These are phyloP conservation scores for Selenicereus undatus DNA, from an alignment of 148 eudicot genomes.

Conservation along the genomic window DNA sequence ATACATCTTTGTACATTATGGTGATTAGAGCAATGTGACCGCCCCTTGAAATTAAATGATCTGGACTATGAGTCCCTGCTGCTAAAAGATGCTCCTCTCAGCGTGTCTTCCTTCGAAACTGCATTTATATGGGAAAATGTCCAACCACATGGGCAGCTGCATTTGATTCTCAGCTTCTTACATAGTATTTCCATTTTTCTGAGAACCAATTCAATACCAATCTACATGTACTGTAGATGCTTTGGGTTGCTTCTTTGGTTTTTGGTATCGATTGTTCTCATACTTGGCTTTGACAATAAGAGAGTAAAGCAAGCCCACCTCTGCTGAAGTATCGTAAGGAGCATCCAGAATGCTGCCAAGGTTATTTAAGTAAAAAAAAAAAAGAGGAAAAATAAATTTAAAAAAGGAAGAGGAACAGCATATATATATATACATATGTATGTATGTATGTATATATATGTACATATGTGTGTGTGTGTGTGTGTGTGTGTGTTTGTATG, in stretches of 20 bases:
- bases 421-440: too few species aligned
- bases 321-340: slow-evolving; percentile 85
- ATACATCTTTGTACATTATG: background rate
- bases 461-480: too few species aligned
- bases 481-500: too few species aligned
- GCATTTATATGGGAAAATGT: background rate
- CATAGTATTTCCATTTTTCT: background rate
- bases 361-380: background rate
- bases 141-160: background rate
- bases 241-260: slow-evolving; percentile 66
- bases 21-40: background rate
- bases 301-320: slow-evolving; percentile 83
- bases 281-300: slow-evolving; percentile 73
- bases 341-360: slow-evolving; percentile 49
- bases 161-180: background rate
- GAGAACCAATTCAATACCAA: slow-evolving; percentile 38
- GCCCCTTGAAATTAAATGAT: background rate
- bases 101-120: background rate
- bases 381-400: background rate
- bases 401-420: too few species aligned
- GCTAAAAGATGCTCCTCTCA: background rate
- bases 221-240: slow-evolving; percentile 62
- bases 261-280: slow-evolving; percentile 73
- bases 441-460: too few species aligned
- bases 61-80: background rate